phyloP scores from a whole-genome alignment of 768 basidiomycete genomes.

The Suillus bovinus region DNA sequence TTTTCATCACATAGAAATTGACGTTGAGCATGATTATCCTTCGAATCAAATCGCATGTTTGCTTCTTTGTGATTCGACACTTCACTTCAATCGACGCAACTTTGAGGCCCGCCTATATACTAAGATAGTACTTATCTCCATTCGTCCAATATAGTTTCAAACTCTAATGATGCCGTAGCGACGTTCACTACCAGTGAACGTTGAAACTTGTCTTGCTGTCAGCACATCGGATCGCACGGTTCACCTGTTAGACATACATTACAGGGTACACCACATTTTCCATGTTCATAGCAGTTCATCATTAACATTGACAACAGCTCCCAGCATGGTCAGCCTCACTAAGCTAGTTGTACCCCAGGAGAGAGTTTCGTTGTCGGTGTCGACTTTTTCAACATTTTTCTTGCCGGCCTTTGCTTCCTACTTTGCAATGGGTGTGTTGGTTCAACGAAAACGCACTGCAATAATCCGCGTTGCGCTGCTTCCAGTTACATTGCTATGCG shows the following conservation, averaged over 20 bases:
- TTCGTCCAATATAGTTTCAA: not conserved
- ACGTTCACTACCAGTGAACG: too few relatives aligned
- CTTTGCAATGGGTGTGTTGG: constrained; percentile 54
- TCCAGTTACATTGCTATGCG: constrained; percentile 46
- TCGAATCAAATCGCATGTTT: not conserved
- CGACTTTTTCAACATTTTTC: constrained; percentile 38
- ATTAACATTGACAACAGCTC: constrained; percentile 4
- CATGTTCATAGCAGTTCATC: not conserved
- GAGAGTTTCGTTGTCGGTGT: constrained; percentile 18
- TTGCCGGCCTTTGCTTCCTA: constrained; percentile 45
- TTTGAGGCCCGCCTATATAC: too few relatives aligned
- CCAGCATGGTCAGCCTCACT: not conserved
- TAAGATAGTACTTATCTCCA: not conserved
- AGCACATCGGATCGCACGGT: not conserved
- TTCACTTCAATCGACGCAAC: not conserved
- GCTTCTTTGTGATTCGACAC: too few relatives aligned
- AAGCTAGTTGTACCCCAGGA: not conserved
- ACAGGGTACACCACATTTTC: not conserved
- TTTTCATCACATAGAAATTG: constrained; percentile 4
- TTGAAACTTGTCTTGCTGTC: too few relatives aligned
- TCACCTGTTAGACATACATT: not conserved
- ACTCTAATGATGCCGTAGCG: not conserved
- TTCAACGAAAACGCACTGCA: constrained; percentile 43
- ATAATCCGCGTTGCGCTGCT: constrained; percentile 47
- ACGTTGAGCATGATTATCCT: not conserved